Base-by-base conservation (phyloP, 1,139 yeast genomes). In the Debaryomyces fabryi region DNA sequence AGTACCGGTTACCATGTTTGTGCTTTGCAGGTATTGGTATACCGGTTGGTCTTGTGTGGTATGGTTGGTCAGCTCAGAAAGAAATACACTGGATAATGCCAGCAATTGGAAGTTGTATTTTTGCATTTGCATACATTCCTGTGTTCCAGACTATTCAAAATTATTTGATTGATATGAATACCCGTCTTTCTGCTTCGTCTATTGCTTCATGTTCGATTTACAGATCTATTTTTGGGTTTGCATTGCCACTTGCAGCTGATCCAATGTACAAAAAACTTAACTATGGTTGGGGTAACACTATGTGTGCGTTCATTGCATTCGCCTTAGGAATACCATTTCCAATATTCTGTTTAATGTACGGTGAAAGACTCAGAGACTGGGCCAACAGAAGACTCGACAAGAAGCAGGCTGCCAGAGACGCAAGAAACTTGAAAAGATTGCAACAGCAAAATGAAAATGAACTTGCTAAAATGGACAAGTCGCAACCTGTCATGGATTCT, bases 251-350 rank as follows among this genome's bases (percentile, higher is more conserved):
- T 39, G 78, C 78, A 57, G 79, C 79, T 3, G 62, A 65, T 13
- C 62, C 67, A 16, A 74, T 78, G 81, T 78, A 76, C 54, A 65
- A 55, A 21, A 62, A 50, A 23, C 58, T 78, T 27, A 80, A 82
- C 25, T 82, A 82, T 54, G 89, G 88, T 6, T 83, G 88, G 88
- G 86, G 86, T 15, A 81, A 81, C 55, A 79, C 87, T 0, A 60
- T 84, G 58, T 80, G 83, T 60, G 88, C 80, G 0, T 67, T 83
- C 33, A 65, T 83, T 42, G 83, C 79, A 8, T 58, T 83, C 30
- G 76, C 71, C 0, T 68, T 84, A 41, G 89, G 89, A 6, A 65
- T 84, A 6, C 88, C 87, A 3, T 83, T 83, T 67, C 88, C 89
- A 2, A 56, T 83, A 13, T 72, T 82, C 49, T 81, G 85, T 37